A percentile compares a stretch with the other conserved stretches of the same genome.
These are phyloP conservation scores for Byssothecium circinans DNA, from an alignment of 2,329 filamentous ascomycete species.

Conservation along the genomic window DNA sequence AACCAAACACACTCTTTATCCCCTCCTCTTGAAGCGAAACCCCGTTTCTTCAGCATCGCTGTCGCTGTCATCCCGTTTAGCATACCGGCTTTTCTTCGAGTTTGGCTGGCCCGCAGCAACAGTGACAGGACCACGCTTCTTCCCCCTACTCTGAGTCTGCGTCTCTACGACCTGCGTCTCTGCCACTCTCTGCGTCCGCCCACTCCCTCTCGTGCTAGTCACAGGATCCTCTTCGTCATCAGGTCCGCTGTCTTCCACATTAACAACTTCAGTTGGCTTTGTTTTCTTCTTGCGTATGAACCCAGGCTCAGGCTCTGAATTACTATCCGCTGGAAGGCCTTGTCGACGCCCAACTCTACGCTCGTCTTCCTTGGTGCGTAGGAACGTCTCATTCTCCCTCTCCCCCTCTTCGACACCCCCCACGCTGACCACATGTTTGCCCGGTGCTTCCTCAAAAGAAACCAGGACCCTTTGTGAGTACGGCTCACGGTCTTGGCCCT, in stretches of 20 bases:
- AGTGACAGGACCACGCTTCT: conserved; percentile 29
- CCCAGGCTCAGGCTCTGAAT: conserved; percentile 33
- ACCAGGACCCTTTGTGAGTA: conserved; percentile 65
- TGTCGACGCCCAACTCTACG: conserved; percentile 10
- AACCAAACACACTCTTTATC: neutral
- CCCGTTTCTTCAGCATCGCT: conserved; percentile 61
- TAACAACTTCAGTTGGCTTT: conserved; percentile 21
- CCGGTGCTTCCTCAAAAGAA: conserved; percentile 66
- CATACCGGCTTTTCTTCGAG: conserved; percentile 29
- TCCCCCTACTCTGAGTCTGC: conserved; percentile 20
- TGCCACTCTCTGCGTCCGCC: conserved; percentile 25
- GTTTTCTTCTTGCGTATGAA: conserved; percentile 27
- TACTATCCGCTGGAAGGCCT: conserved; percentile 12
- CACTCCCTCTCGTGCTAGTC: conserved; percentile 21
- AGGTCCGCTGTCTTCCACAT: conserved; percentile 36
- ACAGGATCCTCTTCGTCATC: conserved; percentile 28
- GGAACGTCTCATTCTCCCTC: neutral
- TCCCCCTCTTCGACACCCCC: conserved; percentile 50
- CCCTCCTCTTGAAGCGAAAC: conserved; percentile 54
- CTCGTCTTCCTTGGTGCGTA: conserved; percentile 18
- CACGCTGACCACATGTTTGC: conserved; percentile 71
- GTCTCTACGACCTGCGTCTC: conserved; percentile 38
- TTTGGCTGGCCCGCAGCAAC: conserved; percentile 27
- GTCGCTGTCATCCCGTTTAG: conserved; percentile 44
- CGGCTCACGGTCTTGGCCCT: conserved; percentile 41